Conservation (phyloP, 306 rosid species). For the Gillenia trifoliata region DNA sequence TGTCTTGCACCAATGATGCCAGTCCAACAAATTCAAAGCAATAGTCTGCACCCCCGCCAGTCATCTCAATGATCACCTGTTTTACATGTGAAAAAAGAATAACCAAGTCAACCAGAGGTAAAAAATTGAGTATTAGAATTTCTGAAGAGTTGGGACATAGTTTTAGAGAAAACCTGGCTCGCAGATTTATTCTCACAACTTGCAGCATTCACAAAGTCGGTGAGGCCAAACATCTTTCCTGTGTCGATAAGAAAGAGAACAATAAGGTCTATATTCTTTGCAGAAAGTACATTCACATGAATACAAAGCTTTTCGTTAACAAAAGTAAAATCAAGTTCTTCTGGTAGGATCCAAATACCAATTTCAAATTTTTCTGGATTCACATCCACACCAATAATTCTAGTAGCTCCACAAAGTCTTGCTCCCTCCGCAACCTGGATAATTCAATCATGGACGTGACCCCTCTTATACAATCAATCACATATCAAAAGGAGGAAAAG, state of each 20-base stretch:
- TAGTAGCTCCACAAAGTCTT: conserved; percentile 74
- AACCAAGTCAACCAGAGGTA: neutral
- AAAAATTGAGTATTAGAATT: neutral
- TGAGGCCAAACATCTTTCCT: conserved; percentile 82
- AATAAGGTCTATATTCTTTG: neutral
- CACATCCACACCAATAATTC: conserved; percentile 80
- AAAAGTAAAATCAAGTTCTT: neutral
- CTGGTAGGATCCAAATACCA: conserved; percentile 37
- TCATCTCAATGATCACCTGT: conserved; percentile 58
- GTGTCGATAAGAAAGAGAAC: neutral
- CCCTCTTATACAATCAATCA: neutral
- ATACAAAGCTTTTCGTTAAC: neutral
- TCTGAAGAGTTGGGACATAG: neutral
- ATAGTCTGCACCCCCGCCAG: conserved; percentile 74
- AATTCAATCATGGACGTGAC: conserved; percentile 16
- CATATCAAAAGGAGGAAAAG: neutral
- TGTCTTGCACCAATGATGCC: conserved; percentile 69
- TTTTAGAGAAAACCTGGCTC: conserved; percentile 53
- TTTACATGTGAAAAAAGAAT: neutral
- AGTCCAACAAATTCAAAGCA: conserved; percentile 85
- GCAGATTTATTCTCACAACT: conserved; percentile 49
- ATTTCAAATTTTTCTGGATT: conserved; percentile 54
- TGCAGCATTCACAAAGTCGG: conserved; percentile 50
- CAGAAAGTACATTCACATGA: neutral
- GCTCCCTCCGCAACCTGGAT: conserved; percentile 88